A percentile compares a stretch with the other conserved stretches of the same genome.
Conservation (phyloP, 176 grass and related monocot genomes). For the Eleusine indica region DNA sequence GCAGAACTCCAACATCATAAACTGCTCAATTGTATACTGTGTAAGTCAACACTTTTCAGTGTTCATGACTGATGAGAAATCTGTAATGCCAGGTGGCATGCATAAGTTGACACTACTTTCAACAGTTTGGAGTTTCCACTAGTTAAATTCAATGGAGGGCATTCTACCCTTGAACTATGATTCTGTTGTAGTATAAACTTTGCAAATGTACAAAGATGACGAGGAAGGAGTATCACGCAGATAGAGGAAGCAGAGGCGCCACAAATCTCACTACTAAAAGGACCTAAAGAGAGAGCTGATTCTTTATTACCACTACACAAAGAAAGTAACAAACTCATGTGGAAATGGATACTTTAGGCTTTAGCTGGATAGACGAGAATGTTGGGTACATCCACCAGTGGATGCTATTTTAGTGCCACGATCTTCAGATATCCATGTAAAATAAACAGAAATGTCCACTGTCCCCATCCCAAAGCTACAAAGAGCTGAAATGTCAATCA, state of each 20-base stretch:
- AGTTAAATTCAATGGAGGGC: not conserved
- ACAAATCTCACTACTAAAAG: not conserved
- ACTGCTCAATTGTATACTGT: not conserved
- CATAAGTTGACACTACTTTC: not conserved
- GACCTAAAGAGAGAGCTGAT: not conserved
- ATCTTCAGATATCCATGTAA: not conserved
- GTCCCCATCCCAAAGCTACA: not conserved
- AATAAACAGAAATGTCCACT: not conserved
- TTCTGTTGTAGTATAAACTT: not conserved
- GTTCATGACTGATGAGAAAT: not conserved
- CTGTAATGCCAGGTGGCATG: not conserved
- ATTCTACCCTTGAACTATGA: not conserved
- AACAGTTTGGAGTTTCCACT: not conserved
- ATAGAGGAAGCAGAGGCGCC: not conserved
- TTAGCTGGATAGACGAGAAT: slow-evolving; percentile 4
- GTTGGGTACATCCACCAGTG: slow-evolving; percentile 7
- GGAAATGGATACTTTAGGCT: not conserved
- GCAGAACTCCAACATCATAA: not conserved
- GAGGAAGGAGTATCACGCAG: not conserved
- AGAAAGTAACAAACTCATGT: not conserved
- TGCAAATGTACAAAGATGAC: not conserved
- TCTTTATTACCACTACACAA: not conserved
- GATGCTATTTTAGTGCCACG: not conserved
- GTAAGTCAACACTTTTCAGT: not conserved
- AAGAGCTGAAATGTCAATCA: not conserved